phyloP scores from a whole-genome alignment of 208 protist genomes.

The Lotmaria passim region DNA sequence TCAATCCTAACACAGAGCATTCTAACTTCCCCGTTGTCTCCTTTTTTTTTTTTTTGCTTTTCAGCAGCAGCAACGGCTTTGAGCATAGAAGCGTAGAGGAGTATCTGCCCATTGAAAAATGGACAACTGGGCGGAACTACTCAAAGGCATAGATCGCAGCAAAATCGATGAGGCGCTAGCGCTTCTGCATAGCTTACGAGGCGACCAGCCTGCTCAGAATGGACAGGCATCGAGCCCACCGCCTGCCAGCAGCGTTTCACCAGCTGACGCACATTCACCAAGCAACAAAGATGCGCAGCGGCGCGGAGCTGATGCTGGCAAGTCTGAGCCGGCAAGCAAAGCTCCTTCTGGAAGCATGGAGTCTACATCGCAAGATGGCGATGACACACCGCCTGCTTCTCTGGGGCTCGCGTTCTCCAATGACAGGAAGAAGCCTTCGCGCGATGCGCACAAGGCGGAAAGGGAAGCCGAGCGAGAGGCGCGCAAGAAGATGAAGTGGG shows the following conservation, averaged over 20 bases:
- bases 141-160: conserved; percentile 38
- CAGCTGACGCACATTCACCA: neutral
- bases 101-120: conserved; percentile 1
- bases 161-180: conserved; percentile 37
- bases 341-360: neutral
- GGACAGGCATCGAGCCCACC: neutral
- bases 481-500: conserved; percentile 28
- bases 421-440: conserved; percentile 16
- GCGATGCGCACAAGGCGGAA: conserved; percentile 24
- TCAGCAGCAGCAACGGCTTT: neutral
- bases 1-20: no score
- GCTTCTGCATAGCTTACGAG: conserved; percentile 33
- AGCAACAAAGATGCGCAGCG: neutral
- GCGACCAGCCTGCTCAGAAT: neutral
- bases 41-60: neutral
- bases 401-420: conserved; percentile 16
- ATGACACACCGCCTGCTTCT: conserved; percentile 26
- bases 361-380: conserved; percentile 1
- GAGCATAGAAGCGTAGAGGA: neutral
- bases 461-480: conserved; percentile 28
- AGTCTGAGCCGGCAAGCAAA: neutral
- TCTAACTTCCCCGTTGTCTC: neutral
- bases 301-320: neutral
- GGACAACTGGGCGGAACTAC: conserved; percentile 30
- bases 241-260: neutral